Conservation (phyloP, 257 asterid species). For the Nicotiana sylvestris region DNA sequence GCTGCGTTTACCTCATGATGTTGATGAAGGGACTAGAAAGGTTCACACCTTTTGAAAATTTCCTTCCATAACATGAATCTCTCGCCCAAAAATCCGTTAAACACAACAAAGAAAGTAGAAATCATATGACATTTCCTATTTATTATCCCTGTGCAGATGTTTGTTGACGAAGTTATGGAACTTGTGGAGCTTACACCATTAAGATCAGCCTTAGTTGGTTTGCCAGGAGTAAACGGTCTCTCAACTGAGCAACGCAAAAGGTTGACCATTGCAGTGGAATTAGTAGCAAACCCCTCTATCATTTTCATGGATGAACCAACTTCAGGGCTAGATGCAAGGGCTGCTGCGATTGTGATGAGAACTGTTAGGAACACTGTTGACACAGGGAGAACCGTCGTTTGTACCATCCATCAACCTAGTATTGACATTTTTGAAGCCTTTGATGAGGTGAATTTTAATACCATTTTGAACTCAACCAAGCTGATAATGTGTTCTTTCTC, state of each 20-base stretch:
- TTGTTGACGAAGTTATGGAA: conserved; percentile 71
- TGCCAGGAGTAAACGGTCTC: conserved; percentile 69
- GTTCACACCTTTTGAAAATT: conserved; percentile 16
- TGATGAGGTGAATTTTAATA: conserved; percentile 47
- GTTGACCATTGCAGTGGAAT: conserved; percentile 71
- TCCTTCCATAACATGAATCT: not conserved
- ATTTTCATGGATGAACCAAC: conserved; percentile 87
- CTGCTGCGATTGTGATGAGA: conserved; percentile 92
- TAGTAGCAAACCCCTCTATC: conserved; percentile 75
- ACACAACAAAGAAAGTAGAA: not conserved
- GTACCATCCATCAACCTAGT: conserved; percentile 86
- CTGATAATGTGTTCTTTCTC: not conserved
- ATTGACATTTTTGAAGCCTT: conserved; percentile 75
- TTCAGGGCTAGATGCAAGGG: conserved; percentile 78
- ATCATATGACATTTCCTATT: not conserved
- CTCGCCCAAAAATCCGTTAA: not conserved
- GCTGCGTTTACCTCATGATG: conserved; percentile 55
- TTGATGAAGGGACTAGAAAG: conserved; percentile 41
- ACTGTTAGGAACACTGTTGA: conserved; percentile 67
- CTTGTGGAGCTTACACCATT: conserved; percentile 58
- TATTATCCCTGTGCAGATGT: conserved; percentile 36
- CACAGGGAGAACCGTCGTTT: conserved; percentile 74
- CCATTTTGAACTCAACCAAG: not conserved
- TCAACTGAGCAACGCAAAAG: conserved; percentile 78
- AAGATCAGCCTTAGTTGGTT: conserved; percentile 56